Evolutionary conservation across 768 basidiomycete species (phyloP).

Genomic region (Termitomyces sp.): DNA sequence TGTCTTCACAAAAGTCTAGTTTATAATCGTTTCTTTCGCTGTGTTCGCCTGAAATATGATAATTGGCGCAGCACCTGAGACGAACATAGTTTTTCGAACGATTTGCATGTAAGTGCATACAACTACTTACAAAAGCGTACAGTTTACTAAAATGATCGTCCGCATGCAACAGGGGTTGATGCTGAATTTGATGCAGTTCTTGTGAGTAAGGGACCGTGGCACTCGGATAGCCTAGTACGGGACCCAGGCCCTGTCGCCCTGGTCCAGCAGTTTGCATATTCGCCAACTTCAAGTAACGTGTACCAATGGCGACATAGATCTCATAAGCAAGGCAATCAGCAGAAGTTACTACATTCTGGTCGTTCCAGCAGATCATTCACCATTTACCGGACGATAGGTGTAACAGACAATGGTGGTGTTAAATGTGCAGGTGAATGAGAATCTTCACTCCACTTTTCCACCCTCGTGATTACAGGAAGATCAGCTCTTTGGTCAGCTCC

Average conservation of each 20-base stretch:
- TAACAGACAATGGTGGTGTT: neutral
- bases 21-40: neutral
- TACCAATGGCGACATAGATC: neutral
- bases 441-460: constrained; percentile 9
- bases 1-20: neutral
- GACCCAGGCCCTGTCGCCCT: neutral
- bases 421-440: constrained; percentile 3
- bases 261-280: neutral
- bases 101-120: neutral
- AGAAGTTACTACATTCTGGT: neutral
- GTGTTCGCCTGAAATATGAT: neutral
- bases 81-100: too few relatives aligned
- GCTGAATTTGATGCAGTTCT: constrained; percentile 9
- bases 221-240: neutral
- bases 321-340: neutral
- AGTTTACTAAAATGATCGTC: constrained; percentile 1
- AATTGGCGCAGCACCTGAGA: neutral
- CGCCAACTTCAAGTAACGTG: neutral
- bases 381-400: constrained; percentile 3
- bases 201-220: constrained; percentile 5
- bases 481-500: constrained; percentile 3
- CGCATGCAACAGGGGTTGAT: constrained; percentile 13
- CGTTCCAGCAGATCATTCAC: neutral
- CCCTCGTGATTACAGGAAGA: neutral
- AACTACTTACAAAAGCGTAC: neutral